Evolutionary conservation across 2,329 filamentous ascomycete genomes (phyloP), one percentile per base, ranked within the genome.

Genomic region (Neurospora sp.): DNA sequence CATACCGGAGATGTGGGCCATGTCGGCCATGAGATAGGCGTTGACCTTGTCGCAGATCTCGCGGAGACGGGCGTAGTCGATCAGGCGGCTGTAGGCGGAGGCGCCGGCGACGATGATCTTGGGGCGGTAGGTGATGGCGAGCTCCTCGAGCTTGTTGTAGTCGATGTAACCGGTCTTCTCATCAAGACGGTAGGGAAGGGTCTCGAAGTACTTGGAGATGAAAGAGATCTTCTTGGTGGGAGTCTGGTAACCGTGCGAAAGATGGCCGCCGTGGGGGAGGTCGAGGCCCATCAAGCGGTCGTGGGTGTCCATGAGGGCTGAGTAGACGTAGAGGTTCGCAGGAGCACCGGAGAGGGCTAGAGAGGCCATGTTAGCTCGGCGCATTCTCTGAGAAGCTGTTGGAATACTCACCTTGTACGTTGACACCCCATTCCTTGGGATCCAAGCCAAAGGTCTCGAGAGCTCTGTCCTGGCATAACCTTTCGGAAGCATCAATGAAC

Each of bases 201-300:
- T 99, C 84, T 99, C 96, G 80, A 99, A 99, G 84, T 99, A 99
- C 79, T 97, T 98, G 70, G 95, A 98, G 74, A 99, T 90, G 77
- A 94, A 93, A n/a, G 95, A 98, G 80, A 99, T 98, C 87, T 94
- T 95, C 81, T 91, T 93, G 68, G 90, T 90, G 3, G 96, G 93
- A 23, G 92, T 98, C 82, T 99, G 96, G 82, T 99, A 99, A 73
- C 96, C 96, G 82, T 99, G 96, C 66, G 92, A 96, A 77, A 99
- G 84, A 81, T 99, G 96, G 71, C 96, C 96, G 74, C 96, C 96
- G 79, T 99, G 96, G 66, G 96, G 96, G 15, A 99, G 88, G 79
- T 99, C 96, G 72, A 99, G 88, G 73, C 95, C 95, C 94, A 99
- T 98, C 75, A 99, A 87, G 71, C 96, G 90, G 77, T 98, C 96